phyloP scores from a whole-genome alignment of 192 early-diverging fungal genomes.

The Umbelopsis isabellina region DNA sequence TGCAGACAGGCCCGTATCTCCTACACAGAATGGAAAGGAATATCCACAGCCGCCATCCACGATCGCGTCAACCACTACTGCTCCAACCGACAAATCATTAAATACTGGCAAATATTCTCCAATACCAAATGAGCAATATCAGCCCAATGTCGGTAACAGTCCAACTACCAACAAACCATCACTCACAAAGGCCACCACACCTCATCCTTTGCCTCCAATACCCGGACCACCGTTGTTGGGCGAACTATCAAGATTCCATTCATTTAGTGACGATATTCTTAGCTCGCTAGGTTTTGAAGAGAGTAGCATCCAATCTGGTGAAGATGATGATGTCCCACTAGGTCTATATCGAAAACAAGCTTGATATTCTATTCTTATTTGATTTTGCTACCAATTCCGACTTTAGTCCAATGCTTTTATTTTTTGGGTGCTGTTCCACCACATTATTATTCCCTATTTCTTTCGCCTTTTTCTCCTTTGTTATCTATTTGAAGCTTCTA shows the following conservation, averaged over 20 bases:
- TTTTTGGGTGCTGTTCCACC: no score
- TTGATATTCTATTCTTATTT: not conserved
- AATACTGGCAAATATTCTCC: not conserved
- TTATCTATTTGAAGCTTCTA: not conserved
- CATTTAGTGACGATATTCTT: slow-evolving; percentile 11
- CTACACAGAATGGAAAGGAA: not conserved
- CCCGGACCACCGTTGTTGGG: slow-evolving; percentile 6
- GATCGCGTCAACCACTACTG: not conserved
- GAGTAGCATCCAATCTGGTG: not conserved
- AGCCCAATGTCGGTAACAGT: not conserved
- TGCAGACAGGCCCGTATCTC: not conserved
- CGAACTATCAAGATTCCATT: not conserved
- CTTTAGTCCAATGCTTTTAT: no score
- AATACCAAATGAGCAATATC: slow-evolving; percentile 10
- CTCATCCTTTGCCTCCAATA: slow-evolving; percentile 15
- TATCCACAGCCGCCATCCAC: not conserved
- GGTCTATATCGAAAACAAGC: not conserved
- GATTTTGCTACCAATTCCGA: not conserved
- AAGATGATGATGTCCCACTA: slow-evolving; percentile 9
- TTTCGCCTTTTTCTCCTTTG: not conserved
- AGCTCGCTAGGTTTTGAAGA: slow-evolving; percentile 13
- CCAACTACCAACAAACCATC: not conserved
- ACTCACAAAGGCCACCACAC: not conserved
- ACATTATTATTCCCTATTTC: not conserved
- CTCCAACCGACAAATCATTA: not conserved